These are phyloP conservation scores for Eudorina sp. DNA, from an alignment of 139 green algal genomes.

Conservation along the genomic window DNA sequence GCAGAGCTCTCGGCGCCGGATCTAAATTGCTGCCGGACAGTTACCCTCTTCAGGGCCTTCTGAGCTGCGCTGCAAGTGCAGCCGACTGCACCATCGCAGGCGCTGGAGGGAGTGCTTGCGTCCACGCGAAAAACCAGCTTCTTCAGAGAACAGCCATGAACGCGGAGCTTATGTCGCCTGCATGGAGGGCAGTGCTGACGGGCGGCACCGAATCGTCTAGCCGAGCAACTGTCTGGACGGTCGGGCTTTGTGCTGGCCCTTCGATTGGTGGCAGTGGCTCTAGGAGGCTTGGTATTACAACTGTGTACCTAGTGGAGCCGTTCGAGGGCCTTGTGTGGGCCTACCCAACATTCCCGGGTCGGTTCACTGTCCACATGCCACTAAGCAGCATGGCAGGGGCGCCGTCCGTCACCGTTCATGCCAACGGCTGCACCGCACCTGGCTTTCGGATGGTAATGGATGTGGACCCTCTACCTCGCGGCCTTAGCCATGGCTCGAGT, in stretches of 20 bases:
- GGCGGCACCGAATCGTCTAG: not conserved
- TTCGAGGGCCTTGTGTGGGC: not conserved
- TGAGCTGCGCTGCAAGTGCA: not conserved
- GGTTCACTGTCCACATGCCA: not conserved
- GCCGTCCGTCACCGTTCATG: not conserved
- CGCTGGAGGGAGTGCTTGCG: not conserved
- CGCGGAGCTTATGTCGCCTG: not conserved
- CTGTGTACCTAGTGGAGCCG: not conserved
- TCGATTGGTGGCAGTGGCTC: not conserved
- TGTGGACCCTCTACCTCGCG: no score
- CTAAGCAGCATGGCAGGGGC: not conserved
- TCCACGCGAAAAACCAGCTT: not conserved
- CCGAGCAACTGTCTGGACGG: not conserved
- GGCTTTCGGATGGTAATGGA: no score
- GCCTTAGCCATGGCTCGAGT: no score
- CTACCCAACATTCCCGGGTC: not conserved
- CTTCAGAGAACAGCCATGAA: not conserved
- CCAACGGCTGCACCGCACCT: no score
- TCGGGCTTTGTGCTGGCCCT: not conserved
- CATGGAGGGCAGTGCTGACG: constrained; percentile 2
- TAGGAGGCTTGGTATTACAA: not conserved
- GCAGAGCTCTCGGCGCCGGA: not conserved
- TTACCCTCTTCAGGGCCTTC: not conserved
- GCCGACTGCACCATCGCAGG: not conserved
- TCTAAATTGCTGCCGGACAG: not conserved